Evolutionary conservation across 2,329 filamentous ascomycete species (phyloP), one percentile per base, ranked within the genome.

Genomic region (Botrytis tulipae): DNA sequence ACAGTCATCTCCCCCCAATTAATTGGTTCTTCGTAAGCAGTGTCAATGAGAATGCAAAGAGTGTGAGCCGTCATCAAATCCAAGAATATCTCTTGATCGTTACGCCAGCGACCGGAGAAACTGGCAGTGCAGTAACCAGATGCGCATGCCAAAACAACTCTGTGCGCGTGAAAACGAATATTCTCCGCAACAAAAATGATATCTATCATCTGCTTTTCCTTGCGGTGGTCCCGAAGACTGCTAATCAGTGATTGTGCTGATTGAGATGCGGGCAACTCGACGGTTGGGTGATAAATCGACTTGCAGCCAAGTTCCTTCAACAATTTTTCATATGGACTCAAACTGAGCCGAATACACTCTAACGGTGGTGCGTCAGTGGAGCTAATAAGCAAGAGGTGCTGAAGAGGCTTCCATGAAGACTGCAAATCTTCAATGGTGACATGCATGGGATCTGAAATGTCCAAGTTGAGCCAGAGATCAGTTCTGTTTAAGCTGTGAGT

Each of bases 291-390:
- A 16, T 67, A 60, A 16, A 80, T 74, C 10, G 75, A 77, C 18
- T 67, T 68, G 60, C 78, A 79, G 4, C 76, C 78, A 35, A 80
- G 48, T 35, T 20, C 69, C 35, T 69, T 74, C 22, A 80, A 57
- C 0, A 80, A 68, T 40, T 76, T 78, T 67, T 78, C 75, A 51
- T 75, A 79, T 1, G 62, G 75, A 62, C 74, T 77, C 29, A 80
- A 61, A 22, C 74, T 71, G 29, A 69, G 71, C 44, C 75, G 65
- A 8, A 80, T 74, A 16, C 77, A 76, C 73, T 78, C 76, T 2
- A 77, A 68, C 3, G 54, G 48, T 0, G 77, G 77, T 14, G 75
- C 74, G 73, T 80, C 79, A 32, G 67, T 75, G 1, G 78, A 77
- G 60, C 76, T 80, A 0, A 74, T 77, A 4, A 79, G 65, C 4